phyloP scores from a whole-genome alignment of 352 stramenopile genomes.

The Phytopythium ostracodes region DNA sequence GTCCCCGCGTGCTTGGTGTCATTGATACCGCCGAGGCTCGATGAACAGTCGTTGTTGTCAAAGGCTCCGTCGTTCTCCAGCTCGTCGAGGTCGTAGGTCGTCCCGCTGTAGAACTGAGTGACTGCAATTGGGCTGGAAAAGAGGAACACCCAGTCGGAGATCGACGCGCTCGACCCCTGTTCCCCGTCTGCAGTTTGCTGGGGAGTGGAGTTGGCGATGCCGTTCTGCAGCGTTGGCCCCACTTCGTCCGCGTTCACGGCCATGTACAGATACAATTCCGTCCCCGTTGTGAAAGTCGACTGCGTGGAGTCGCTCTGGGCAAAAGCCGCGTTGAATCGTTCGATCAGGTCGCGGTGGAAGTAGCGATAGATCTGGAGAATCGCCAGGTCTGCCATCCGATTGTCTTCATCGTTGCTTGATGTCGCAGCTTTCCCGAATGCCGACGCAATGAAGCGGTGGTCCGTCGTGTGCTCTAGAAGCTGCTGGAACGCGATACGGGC shows the following conservation, averaged over 20 bases:
- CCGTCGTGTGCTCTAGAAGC: slow-evolving; percentile 34
- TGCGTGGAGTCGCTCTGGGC: not conserved
- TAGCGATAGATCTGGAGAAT: slow-evolving; percentile 50
- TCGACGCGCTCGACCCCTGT: not conserved
- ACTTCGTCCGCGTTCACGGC: slow-evolving; percentile 28
- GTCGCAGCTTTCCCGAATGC: slow-evolving; percentile 20
- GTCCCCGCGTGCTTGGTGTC: not conserved
- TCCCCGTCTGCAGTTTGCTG: not conserved
- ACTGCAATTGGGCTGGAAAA: slow-evolving; percentile 33
- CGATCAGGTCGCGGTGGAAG: slow-evolving; percentile 30
- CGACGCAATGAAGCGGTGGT: slow-evolving; percentile 40
- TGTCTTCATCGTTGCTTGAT: slow-evolving; percentile 1
- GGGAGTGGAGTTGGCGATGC: slow-evolving; percentile 9
- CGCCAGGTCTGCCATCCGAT: slow-evolving; percentile 6
- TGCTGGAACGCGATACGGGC: slow-evolving; percentile 41
- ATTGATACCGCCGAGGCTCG: not conserved
- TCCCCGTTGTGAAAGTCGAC: slow-evolving; percentile 3
- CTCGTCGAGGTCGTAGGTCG: slow-evolving; percentile 17
- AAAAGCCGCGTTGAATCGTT: slow-evolving; percentile 19
- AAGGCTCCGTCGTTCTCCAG: slow-evolving; percentile 3
- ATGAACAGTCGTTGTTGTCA: not conserved
- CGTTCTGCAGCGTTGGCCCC: slow-evolving; percentile 30
- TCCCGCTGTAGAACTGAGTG: slow-evolving; percentile 29
- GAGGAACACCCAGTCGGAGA: slow-evolving; percentile 26
- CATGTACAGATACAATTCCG: slow-evolving; percentile 39